These are phyloP conservation scores for Medakamo hakoo DNA, from an alignment of 139 green algal species.

Conservation along the genomic window DNA sequence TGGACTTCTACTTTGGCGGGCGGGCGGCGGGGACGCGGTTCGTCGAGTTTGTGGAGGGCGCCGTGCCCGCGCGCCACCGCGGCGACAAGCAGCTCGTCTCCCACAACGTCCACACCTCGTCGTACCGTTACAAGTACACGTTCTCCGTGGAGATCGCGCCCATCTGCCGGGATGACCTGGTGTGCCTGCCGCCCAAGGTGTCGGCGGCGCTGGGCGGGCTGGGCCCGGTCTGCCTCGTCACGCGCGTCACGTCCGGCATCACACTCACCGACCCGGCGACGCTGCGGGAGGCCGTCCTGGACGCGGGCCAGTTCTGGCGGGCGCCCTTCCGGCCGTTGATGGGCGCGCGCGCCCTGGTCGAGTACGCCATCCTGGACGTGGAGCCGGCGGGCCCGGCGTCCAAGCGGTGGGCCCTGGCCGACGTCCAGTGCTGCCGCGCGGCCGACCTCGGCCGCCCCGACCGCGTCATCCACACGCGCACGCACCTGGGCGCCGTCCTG, in stretches of 20 bases:
- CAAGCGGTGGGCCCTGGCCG: slow-evolving; percentile 12
- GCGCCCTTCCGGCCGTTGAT: slow-evolving; percentile 45
- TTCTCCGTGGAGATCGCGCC: slow-evolving; percentile 90
- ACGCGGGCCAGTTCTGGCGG: slow-evolving; percentile 64
- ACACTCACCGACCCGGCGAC: slow-evolving; percentile 71
- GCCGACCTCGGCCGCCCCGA: slow-evolving; percentile 87
- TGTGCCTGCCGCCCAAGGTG: slow-evolving; percentile 72
- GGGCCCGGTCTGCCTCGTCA: slow-evolving; percentile 76
- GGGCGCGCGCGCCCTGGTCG: slow-evolving; percentile 42
- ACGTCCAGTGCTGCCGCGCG: slow-evolving; percentile 52
- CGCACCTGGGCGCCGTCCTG: slow-evolving; percentile 77
- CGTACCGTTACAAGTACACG: slow-evolving; percentile 99
- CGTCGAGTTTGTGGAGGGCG: slow-evolving; percentile 79
- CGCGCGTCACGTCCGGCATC: slow-evolving; percentile 66
- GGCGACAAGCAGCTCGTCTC: slow-evolving; percentile 94
- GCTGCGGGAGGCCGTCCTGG: slow-evolving; percentile 36
- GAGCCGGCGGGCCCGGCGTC: not conserved
- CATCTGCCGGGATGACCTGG: slow-evolving; percentile 90
- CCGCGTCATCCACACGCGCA: slow-evolving; percentile 46
- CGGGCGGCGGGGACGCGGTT: slow-evolving; percentile 77
- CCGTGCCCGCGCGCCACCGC: slow-evolving; percentile 35
- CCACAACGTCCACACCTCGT: slow-evolving; percentile 79
- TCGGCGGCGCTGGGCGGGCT: slow-evolving; percentile 48
- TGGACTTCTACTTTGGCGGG: slow-evolving; percentile 92
- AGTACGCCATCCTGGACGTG: slow-evolving; percentile 82